Conservation (phyloP, 306 rosid species). For the Leucaena leucocephala region DNA sequence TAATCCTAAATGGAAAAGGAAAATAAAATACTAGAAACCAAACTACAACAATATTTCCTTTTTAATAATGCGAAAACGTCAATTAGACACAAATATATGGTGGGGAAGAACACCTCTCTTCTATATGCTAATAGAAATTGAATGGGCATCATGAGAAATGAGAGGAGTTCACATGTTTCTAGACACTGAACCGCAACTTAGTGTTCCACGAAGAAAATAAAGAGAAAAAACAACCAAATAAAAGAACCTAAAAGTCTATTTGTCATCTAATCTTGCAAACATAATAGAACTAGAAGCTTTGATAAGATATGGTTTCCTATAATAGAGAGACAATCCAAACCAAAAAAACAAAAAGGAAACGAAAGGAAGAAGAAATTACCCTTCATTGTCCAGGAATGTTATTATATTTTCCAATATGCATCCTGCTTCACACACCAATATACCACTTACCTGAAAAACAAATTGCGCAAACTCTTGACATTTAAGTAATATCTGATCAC, state of each 20-base stretch:
- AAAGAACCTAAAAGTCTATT: not conserved
- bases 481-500: conserved; percentile 16
- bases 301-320: not conserved
- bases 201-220: not conserved
- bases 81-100: not conserved
- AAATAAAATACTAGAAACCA: not conserved
- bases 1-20: not conserved
- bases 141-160: not conserved
- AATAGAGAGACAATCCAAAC: not conserved
- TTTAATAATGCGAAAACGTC: not conserved
- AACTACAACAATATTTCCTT: not conserved
- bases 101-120: not conserved
- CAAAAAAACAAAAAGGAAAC: not conserved
- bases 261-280: conserved; percentile 7
- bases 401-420: conserved; percentile 89
- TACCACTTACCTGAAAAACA: conserved; percentile 82
- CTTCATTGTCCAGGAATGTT: conserved; percentile 77
- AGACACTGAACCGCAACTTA: not conserved
- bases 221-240: not conserved
- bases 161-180: not conserved
- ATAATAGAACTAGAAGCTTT: not conserved
- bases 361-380: conserved; percentile 54
- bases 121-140: not conserved
- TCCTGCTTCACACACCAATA: conserved; percentile 93
- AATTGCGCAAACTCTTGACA: conserved; percentile 36